Conservation (phyloP, 164 flowering plant genomes). For the Vitis rotundifolia region DNA sequence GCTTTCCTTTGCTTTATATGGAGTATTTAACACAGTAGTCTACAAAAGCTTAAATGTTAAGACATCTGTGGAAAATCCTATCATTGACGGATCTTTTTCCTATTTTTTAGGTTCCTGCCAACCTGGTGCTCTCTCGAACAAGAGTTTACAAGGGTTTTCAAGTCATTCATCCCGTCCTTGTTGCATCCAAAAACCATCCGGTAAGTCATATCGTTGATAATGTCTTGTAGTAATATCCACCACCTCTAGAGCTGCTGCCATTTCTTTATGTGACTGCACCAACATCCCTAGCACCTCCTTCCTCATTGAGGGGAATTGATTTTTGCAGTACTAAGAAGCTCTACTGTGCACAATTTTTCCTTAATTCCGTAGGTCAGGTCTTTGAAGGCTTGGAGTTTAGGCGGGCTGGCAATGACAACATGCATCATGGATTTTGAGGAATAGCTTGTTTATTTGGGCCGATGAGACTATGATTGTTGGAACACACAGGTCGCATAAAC, state of each 20-base stretch:
- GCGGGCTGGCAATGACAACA: conserved; percentile 18
- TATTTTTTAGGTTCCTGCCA: conserved; percentile 21
- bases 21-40: no score
- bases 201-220: conserved; percentile 9
- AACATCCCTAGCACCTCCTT: background rate
- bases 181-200: conserved; percentile 14
- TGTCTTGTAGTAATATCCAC: conserved; percentile 6
- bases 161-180: conserved; percentile 7
- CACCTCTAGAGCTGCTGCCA: no score
- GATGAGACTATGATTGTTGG: conserved; percentile 24
- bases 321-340: conserved; percentile 21
- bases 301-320: conserved; percentile 13
- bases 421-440: conserved; percentile 28
- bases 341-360: conserved; percentile 21
- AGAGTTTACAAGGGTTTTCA: background rate
- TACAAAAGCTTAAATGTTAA: no score
- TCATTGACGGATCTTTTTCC: no score
- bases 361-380: conserved; percentile 10
- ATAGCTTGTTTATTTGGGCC: conserved; percentile 2
- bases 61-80: no score
- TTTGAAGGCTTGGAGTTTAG: conserved; percentile 3
- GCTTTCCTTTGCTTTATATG: no score
- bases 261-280: no score
- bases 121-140: conserved; percentile 8
- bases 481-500: conserved; percentile 14